These are phyloP conservation scores for Austroboletus eburneus DNA, from an alignment of 768 basidiomycete species.

Conservation along the genomic window DNA sequence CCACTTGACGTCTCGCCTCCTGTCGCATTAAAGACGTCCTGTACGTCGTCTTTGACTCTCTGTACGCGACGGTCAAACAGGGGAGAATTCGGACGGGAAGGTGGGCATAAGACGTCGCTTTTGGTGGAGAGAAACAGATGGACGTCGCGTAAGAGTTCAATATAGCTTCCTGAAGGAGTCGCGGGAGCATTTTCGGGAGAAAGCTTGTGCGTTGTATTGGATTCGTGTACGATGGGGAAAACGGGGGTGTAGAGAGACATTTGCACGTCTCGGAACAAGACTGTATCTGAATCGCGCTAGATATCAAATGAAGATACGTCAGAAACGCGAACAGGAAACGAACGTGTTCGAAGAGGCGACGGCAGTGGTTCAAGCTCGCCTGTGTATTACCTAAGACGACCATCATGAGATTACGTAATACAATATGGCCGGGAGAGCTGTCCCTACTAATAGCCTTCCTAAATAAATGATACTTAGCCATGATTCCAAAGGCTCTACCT, in stretches of 20 bases:
- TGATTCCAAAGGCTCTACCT: background rate
- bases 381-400: no score
- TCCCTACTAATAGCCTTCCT: no score
- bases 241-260: conserved; percentile 36
- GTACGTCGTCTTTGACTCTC: conserved; percentile 33
- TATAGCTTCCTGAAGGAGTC: conserved; percentile 8
- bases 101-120: conserved; percentile 30
- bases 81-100: conserved; percentile 34
- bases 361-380: no score
- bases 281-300: background rate
- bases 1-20: conserved; percentile 39
- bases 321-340: background rate
- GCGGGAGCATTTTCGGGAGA: background rate
- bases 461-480: no score
- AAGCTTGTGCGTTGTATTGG: conserved; percentile 3
- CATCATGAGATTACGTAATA: no score
- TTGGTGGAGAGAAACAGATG: conserved; percentile 32
- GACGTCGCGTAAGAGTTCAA: conserved; percentile 28
- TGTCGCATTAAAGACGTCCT: conserved; percentile 33
- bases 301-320: background rate
- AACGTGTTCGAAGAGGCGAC: conserved; percentile 7
- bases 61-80: conserved; percentile 23
- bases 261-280: background rate
- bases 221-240: conserved; percentile 24
- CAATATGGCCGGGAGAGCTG: no score